Base-by-base conservation (phyloP, 2,329 filamentous ascomycete genomes). In the Escovopsis weberi region DNA sequence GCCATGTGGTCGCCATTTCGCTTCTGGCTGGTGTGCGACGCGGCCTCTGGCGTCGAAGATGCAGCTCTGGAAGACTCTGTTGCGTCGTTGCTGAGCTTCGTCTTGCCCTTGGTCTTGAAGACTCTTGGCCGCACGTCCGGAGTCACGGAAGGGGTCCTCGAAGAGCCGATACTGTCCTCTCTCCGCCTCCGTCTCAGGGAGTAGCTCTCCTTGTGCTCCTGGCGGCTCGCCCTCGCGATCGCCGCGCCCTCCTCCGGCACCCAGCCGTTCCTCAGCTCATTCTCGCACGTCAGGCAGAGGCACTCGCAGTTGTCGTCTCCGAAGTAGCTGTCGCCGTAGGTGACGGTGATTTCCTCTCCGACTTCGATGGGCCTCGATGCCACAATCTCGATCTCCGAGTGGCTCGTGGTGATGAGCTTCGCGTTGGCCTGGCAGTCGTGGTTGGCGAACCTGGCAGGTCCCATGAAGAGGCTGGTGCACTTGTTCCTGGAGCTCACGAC, bases 341-440 rank as follows among this genome's bases (percentile, higher is more conserved):
- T 89, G 0, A 98, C 91, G 0, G 91, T 98, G 46, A 98, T 94
- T 60, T 98, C 91, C 47, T 98, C 88, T 4, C 88, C 91, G 1
- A 82, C 68, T 10, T 82, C 75, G 47, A 98, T 96, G 45, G 88
- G 74, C 50, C 80, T 78, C 32, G 79, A 77, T 3, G 91, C 86
- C 40, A 94, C 77, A 44, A 98, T 88, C 55, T 93, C 84, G 66
- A 98, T 95, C 33, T 86, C 86, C 45, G 88, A 80, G 44, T 81
- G 77, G 38, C 87, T 85, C 33, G 78, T 82, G 33, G 86, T 95
- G 52, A 85, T 81, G 37, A 98, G 73, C 55, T 80, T 77, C 8
- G 88, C 88, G 65, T 96, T 98, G 30, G 91, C 86, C 51, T 83
- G 75, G 64, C 91, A 98, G 60, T 98, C 91, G 62, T 98, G 91